A percentile compares a stretch with the other conserved stretches of the same genome.
Conservation (phyloP, 2,329 filamentous ascomycete genomes). For the Aureobasidium zeae region DNA sequence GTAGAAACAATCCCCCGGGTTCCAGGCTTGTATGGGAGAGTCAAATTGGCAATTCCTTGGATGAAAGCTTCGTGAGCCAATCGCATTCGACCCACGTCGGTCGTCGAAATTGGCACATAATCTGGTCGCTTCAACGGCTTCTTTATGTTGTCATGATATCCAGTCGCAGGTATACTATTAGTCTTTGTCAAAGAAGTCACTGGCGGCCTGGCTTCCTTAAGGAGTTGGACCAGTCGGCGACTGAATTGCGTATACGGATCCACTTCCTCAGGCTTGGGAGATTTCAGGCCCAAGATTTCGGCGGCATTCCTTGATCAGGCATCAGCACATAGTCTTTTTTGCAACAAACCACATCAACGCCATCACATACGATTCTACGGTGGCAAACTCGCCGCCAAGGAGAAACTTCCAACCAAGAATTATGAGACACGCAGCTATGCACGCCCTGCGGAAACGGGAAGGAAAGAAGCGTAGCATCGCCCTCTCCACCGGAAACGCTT, state of each 20-base stretch:
- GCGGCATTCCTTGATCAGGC: conserved; percentile 10
- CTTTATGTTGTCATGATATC: conserved; percentile 9
- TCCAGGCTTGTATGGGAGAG: conserved; percentile 1
- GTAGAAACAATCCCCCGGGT: conserved; percentile 15
- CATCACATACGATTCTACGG: conserved; percentile 7
- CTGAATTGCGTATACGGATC: conserved; percentile 13
- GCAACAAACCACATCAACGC: conserved; percentile 2
- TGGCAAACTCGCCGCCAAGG: conserved; percentile 10
- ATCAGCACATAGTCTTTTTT: conserved; percentile 2
- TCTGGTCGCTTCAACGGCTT: conserved; percentile 5
- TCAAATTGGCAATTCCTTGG: not conserved
- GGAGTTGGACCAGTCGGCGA: conserved; percentile 8
- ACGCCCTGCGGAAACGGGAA: conserved; percentile 7
- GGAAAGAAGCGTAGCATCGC: conserved; percentile 3
- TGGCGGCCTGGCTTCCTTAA: conserved; percentile 9
- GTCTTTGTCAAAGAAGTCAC: conserved; percentile 12
- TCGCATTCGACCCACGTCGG: conserved; percentile 6
- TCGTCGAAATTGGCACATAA: conserved; percentile 5
- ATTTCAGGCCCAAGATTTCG: conserved; percentile 12
- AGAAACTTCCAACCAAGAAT: conserved; percentile 8
- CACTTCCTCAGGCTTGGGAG: not conserved
- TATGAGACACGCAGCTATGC: not conserved
- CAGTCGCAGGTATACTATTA: conserved; percentile 3
- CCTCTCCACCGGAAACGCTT: conserved; percentile 1
- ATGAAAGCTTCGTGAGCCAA: conserved; percentile 5